Percentiles rank a stretch among this genome's conserved stretches.
These are phyloP conservation scores for Suhomyces taliae DNA, from an alignment of 1,139 yeast genomes.

Conservation along the genomic window DNA sequence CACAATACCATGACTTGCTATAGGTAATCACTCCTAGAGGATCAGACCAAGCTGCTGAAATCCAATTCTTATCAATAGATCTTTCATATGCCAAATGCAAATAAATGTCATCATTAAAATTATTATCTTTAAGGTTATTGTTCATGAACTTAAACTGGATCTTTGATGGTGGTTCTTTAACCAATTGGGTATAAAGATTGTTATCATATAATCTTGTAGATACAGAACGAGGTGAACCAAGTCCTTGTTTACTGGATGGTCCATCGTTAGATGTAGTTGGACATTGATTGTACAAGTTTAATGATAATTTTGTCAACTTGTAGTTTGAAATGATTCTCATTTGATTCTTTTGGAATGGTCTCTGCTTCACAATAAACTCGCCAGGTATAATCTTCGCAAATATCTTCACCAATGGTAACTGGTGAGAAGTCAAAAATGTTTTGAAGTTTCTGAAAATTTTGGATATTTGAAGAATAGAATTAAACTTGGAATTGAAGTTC, in stretches of 20 bases:
- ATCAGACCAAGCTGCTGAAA: conserved; percentile 88
- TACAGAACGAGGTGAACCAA: not conserved
- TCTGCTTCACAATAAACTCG: conserved; percentile 42
- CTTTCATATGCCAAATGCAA: conserved; percentile 85
- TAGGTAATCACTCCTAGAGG: conserved; percentile 68
- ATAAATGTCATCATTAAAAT: conserved; percentile 63
- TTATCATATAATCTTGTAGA: not conserved
- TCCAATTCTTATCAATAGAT: conserved; percentile 80
- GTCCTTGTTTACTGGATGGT: not conserved
- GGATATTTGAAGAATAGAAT: conserved; percentile 49
- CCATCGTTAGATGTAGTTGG: conserved; percentile 23
- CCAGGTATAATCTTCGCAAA: conserved; percentile 61
- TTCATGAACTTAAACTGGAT: conserved; percentile 54
- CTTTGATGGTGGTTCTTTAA: conserved; percentile 46
- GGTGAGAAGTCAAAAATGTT: conserved; percentile 38
- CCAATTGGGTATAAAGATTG: conserved; percentile 41
- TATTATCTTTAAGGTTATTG: conserved; percentile 21
- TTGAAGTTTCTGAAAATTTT: conserved; percentile 51
- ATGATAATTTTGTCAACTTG: conserved; percentile 50
- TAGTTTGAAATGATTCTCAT: conserved; percentile 51
- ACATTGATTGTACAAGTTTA: conserved; percentile 64
- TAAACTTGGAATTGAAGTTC: conserved; percentile 45
- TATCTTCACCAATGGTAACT: conserved; percentile 44
- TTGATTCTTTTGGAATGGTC: conserved; percentile 32
- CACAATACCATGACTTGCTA: conserved; percentile 66